These are phyloP conservation scores for Coprinopsis marcescibilis DNA, from an alignment of 768 basidiomycete genomes.

Conservation along the genomic window DNA sequence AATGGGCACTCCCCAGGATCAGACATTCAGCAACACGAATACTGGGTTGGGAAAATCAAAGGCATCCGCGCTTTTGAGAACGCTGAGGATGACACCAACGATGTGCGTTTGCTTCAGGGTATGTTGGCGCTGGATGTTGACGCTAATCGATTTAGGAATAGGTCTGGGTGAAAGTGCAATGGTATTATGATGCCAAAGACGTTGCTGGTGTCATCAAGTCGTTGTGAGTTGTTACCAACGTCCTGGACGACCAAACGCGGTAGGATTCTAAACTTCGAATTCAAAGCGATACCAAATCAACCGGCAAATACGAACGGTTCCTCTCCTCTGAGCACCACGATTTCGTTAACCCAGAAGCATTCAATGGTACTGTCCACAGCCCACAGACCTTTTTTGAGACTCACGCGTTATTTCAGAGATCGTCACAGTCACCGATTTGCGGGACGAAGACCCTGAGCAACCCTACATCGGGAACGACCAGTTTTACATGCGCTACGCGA, in stretches of 20 bases:
- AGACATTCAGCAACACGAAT: constrained; percentile 27
- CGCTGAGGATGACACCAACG: constrained; percentile 21
- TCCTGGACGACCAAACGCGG: too few relatives aligned
- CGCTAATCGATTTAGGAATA: constrained; percentile 15
- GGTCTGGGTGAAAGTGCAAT: constrained; percentile 51
- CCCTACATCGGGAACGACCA: constrained; percentile 29
- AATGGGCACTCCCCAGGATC: constrained; percentile 20
- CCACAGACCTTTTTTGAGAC: neutral
- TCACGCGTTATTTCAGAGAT: constrained; percentile 23
- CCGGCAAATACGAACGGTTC: constrained; percentile 45
- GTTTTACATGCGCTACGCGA: constrained; percentile 45
- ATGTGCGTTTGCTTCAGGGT: constrained; percentile 17
- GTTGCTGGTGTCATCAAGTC: constrained; percentile 36
- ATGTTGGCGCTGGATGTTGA: neutral
- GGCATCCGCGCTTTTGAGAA: constrained; percentile 34
- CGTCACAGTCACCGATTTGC: constrained; percentile 27
- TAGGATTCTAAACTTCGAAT: neutral
- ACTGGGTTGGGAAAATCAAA: constrained; percentile 47
- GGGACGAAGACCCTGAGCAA: constrained; percentile 35
- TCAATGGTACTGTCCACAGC: constrained; percentile 34
- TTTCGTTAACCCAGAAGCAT: constrained; percentile 36
- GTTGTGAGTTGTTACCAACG: constrained; percentile 34
- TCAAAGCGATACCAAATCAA: constrained; percentile 31
- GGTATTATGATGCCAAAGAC: constrained; percentile 52
- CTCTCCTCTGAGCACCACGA: constrained; percentile 41